These are phyloP conservation scores for Sporormia fimetaria DNA, from an alignment of 495 filamentous ascomycete genomes.

Conservation along the genomic window DNA sequence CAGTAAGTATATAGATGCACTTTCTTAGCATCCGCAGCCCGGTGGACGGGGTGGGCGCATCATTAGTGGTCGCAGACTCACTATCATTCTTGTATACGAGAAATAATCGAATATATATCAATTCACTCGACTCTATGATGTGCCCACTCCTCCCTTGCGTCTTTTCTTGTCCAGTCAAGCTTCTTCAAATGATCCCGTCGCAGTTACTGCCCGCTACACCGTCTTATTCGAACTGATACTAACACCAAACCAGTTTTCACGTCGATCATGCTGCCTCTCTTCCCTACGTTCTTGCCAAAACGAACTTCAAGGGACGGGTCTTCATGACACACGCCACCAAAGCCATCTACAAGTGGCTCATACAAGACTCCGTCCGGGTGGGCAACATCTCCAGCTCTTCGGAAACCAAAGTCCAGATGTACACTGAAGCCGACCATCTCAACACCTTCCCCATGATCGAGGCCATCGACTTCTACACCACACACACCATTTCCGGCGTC, in stretches of 20 bases:
- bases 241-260: constrained; percentile 59
- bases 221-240: not conserved
- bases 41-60: constrained; percentile 9
- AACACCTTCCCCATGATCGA: constrained; percentile 88
- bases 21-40: constrained; percentile 15
- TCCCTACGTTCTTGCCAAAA: constrained; percentile 94
- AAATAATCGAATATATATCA: constrained; percentile 26
- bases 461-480: constrained; percentile 96
- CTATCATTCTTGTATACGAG: constrained; percentile 21
- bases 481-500: constrained; percentile 90
- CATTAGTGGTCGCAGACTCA: constrained; percentile 8
- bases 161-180: not conserved
- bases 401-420: constrained; percentile 65
- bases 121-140: constrained; percentile 20
- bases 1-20: constrained; percentile 56
- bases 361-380: constrained; percentile 90
- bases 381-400: constrained; percentile 64
- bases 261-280: constrained; percentile 93
- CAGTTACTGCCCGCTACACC: not conserved
- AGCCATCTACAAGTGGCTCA: constrained; percentile 99
- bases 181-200: no score
- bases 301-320: constrained; percentile 89
- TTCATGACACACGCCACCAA: constrained; percentile 99
- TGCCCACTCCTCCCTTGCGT: constrained; percentile 2
- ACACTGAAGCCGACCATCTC: constrained; percentile 88